Conservation (phyloP, 306 rosid genomes). For the Hippophae tibetana region DNA sequence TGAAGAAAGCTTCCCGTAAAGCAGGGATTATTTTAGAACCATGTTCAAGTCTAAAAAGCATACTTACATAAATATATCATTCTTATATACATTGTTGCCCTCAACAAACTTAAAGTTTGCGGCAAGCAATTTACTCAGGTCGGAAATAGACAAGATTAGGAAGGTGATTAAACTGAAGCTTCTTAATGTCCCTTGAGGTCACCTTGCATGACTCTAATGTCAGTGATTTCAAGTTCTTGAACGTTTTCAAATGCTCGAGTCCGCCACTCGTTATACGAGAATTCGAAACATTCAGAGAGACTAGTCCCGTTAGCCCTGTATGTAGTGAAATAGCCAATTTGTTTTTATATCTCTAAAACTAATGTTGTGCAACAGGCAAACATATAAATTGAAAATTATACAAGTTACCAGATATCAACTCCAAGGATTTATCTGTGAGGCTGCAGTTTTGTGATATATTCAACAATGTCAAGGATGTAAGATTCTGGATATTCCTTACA, state of each 20-base stretch:
- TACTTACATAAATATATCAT: too few relatives aligned
- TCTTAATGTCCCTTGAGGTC: conserved; percentile 58
- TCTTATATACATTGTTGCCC: too few relatives aligned
- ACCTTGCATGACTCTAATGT: conserved; percentile 84
- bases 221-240: conserved; percentile 73
- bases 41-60: too few relatives aligned
- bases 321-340: conserved; percentile 7
- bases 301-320: conserved; percentile 63
- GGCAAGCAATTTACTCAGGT: conserved; percentile 40
- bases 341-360: too few relatives aligned
- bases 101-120: not conserved
- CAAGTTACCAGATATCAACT: conserved; percentile 63
- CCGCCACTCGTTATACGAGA: conserved; percentile 65
- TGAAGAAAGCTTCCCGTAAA: too few relatives aligned
- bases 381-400: too few relatives aligned
- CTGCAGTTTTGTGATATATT: conserved; percentile 85
- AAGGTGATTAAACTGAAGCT: conserved; percentile 59
- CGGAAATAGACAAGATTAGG: conserved; percentile 80
- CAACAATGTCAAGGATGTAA: conserved; percentile 62
- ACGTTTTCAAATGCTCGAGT: conserved; percentile 60
- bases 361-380: too few relatives aligned
- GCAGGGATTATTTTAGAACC: too few relatives aligned
- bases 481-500: conserved; percentile 67
- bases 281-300: conserved; percentile 67
- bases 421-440: conserved; percentile 81